Evolutionary conservation across 345 rosid species (phyloP).

Genomic region (Citrus medica): DNA sequence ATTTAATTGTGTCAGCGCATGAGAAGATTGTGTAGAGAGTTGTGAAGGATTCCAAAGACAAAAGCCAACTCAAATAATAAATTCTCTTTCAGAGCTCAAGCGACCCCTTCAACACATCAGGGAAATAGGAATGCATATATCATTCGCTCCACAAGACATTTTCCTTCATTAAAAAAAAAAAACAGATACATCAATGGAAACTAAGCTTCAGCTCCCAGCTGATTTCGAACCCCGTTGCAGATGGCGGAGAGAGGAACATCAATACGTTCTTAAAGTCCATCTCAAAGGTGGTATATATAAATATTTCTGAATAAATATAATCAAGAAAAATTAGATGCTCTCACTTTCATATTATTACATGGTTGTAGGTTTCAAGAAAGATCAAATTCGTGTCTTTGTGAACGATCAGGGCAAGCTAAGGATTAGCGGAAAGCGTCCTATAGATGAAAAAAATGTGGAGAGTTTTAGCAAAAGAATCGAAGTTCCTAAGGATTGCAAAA

Average conservation of each 20-base stretch:
- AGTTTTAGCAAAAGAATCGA: conserved; percentile 42
- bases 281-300: conserved; percentile 29
- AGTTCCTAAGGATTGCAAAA: not conserved
- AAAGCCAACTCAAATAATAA: conserved; percentile 2
- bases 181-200: not conserved
- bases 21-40: not conserved
- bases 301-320: too few relatives aligned
- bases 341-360: not conserved
- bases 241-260: conserved; percentile 31
- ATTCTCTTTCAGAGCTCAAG: conserved; percentile 5
- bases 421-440: conserved; percentile 11
- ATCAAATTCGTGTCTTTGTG: conserved; percentile 6
- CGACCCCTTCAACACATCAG: not conserved
- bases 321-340: too few relatives aligned
- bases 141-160: not conserved
- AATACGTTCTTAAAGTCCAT: conserved; percentile 36
- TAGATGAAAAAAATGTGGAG: not conserved
- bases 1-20: not conserved
- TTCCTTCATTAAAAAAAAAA: not conserved
- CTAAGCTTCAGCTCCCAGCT: conserved; percentile 13
- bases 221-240: conserved; percentile 54
- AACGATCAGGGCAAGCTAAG: not conserved
- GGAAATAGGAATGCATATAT: not conserved
- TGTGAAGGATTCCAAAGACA: not conserved
- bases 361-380: conserved; percentile 19